Evolutionary conservation across 768 basidiomycete species (phyloP).

Genomic region (Plicaturopsis crispa): DNA sequence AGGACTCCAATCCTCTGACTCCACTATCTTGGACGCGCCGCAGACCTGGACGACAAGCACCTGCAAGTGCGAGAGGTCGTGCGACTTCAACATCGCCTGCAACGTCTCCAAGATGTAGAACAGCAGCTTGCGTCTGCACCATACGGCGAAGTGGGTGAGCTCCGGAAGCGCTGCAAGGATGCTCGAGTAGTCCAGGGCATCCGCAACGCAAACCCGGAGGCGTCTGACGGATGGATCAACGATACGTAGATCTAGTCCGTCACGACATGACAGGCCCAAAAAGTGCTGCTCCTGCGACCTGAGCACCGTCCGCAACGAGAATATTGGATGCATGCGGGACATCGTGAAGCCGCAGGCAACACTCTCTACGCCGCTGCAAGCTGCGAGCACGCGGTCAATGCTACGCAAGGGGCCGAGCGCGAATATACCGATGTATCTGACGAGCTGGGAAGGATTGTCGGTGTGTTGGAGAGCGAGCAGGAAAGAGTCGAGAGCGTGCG

Average conservation of each 20-base stretch:
- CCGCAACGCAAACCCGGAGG: constrained; percentile 23
- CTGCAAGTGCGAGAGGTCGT: no score
- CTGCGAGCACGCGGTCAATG: constrained; percentile 22
- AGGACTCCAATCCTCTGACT: no score
- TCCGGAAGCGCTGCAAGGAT: constrained; percentile 15
- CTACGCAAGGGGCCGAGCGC: constrained; percentile 23
- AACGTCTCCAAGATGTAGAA: no score
- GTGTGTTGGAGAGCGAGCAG: constrained; percentile 14
- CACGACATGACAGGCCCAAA: constrained; percentile 24
- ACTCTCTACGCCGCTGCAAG: constrained; percentile 22
- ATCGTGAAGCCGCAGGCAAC: constrained; percentile 29
- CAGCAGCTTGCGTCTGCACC: no score
- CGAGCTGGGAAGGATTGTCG: constrained; percentile 14
- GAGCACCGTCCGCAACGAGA: no score
- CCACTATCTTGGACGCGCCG: no score
- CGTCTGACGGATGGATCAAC: constrained; percentile 22
- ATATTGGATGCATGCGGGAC: constrained; percentile 14
- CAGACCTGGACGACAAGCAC: no score
- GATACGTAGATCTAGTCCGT: constrained; percentile 24
- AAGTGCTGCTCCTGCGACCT: constrained; percentile 24
- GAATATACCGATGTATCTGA: constrained; percentile 27
- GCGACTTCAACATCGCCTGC: no score
- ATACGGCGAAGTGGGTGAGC: constrained; percentile 25
- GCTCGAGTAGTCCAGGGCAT: constrained; percentile 7
- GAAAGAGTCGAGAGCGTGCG: constrained; percentile 22